Base-by-base conservation (phyloP, 1,139 yeast genomes). In the Blastobotrys capitulatus region DNA sequence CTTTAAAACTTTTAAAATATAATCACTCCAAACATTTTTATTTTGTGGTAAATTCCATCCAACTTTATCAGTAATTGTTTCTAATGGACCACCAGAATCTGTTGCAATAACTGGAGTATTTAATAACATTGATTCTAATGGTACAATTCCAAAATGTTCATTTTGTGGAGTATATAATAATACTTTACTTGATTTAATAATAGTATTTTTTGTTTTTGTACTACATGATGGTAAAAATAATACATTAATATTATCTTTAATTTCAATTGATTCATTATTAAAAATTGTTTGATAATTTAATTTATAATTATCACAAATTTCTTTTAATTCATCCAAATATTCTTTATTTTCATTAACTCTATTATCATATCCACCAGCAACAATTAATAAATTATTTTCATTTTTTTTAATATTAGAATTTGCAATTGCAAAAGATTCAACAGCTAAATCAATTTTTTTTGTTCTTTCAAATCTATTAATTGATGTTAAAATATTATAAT, bases 121-220 rank as follows among this genome's bases (percentile, higher is more conserved):
- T 54, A 79, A 75, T 43, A 84, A 75, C 97, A 92, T 90, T 18
- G 96, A 89, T 63, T 92, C 98, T 13, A 92, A 76, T 1, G 99
- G 99, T 3, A 94, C 99, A 54, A 92, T 94, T 13, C 99, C 99
- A 64, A 92, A 92, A 68, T 92, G 99, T 65, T 94, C 98, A 60
- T 79, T 78, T 0, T 85, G 76, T 1, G 99, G 98, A 0, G 99
- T 94, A 64, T 92, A 92, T 42, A 89, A 70, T 36, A 94, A 72
- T 49, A 86, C 59, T 48, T 78, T 75, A 1, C 92, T 76, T 10
- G 72, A 66, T 41, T 75, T 66, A 42, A 92, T 71, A 38, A 92
- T 73, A 0, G 80, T 72, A 46, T 82, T 82, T 62, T 89, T 88
- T 49, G 86, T 64, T 1, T 75, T 65, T 1, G 89, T 75, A 40